Percentiles rank a stretch among this genome's conserved stretches.
Conservation (phyloP, 305 asterid species). For the Solanum hybrid region DNA sequence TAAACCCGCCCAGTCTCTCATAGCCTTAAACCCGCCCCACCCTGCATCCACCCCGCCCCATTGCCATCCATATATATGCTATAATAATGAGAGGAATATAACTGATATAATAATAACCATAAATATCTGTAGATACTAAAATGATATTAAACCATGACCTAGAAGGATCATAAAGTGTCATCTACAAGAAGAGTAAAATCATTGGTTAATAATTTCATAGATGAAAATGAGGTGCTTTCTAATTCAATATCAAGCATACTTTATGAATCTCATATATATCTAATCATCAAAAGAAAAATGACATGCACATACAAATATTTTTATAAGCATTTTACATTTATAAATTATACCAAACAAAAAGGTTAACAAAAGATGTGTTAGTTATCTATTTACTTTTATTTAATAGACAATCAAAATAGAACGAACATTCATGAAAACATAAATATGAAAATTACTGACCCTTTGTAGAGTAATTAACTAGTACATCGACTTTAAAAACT, state of each 20-base stretch:
- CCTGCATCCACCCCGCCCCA: not conserved
- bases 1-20: too few relatives aligned
- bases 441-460: not conserved
- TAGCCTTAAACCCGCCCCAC: not conserved
- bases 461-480: not conserved
- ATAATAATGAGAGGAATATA: not conserved
- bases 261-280: not conserved
- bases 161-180: not conserved
- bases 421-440: not conserved
- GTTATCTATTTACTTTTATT: not conserved
- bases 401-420: not conserved
- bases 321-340: not conserved
- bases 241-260: not conserved
- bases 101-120: not conserved
- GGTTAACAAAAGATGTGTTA: not conserved
- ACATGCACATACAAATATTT: not conserved
- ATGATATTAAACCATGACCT: not conserved
- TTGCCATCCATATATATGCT: too few relatives aligned
- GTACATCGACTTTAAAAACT: not conserved
- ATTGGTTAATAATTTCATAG: not conserved
- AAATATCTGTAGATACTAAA: not conserved
- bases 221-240: not conserved
- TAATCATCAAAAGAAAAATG: not conserved
- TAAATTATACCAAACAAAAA: not conserved
- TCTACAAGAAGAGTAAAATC: not conserved